Evolutionary conservation across 345 rosid genomes (phyloP), one percentile per base, ranked within the genome.

Genomic region (Camelina hispida): DNA sequence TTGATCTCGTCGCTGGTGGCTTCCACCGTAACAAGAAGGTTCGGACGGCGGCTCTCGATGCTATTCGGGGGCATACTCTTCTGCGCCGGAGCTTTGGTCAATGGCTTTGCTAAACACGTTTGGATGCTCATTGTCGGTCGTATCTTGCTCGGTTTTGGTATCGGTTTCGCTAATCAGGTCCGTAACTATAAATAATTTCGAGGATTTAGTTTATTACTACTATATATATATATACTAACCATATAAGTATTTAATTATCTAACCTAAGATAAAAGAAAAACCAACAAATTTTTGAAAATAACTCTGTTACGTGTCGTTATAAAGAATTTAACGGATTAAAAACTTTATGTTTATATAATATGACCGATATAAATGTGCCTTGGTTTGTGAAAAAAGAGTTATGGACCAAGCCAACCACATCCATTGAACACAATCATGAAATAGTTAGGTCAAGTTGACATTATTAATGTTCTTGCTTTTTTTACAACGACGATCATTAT

Each of bases 121-220:
- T 89, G 91, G 97, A 96, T 96, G 99, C 85, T 96, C 55, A 91
- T 91, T 62, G 72, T 93, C 30, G 99, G 99, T 6, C 86, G 98
- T 57, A 82, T 96, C 14, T 77, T 96, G 69, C 96, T 96, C 18
- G 99, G 99, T 71, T 93, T 96, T 25, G 99, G 99, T 43, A 85
- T 96, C 52, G 99, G 99, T 13, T 96, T 96, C 60, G 97, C 99
- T 57, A 96, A 93, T 79, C 99, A 96, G 99, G 99, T 96, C 70
- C 60, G 7, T 60, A 16, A 61, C 16, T 11, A 38, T 30, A 5
- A 18, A 18, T 44, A 11, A 13, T 11, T 42, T 13, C 5, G 3
- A 4, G 14, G 44, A 40, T 25, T 25, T 25, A 25, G 28, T 25
- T 25, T 25, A 25, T 25, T 25, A 25, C 28, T 3, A 10, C 11